A percentile compares a stretch with the other conserved stretches of the same genome.
Evolutionary conservation across 345 rosid genomes (phyloP).

Genomic region (Angophora floribunda): DNA sequence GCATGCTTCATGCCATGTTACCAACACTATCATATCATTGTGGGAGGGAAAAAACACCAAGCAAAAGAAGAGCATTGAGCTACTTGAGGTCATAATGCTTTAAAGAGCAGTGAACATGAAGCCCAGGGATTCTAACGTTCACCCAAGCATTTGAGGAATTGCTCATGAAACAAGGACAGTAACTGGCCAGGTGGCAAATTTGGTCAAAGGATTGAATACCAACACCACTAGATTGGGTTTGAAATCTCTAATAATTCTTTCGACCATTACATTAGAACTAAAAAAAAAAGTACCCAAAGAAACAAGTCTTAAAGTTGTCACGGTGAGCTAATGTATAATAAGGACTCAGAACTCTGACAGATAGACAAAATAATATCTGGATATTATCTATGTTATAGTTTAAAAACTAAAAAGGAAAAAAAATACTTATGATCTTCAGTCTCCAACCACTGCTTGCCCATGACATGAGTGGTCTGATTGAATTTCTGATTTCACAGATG

Average conservation of each 20-base stretch:
- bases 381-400: background rate
- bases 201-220: background rate
- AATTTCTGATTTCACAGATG: background rate
- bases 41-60: background rate
- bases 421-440: background rate
- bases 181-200: background rate
- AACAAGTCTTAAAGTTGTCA: background rate
- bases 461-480: background rate
- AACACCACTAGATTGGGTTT: background rate
- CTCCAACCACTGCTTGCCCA: background rate
- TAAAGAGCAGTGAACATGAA: background rate
- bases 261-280: background rate
- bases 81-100: background rate
- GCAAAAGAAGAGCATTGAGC: background rate
- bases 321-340: background rate
- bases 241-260: background rate
- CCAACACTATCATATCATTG: background rate
- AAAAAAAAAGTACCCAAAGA: background rate
- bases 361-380: background rate
- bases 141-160: background rate
- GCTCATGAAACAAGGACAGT: background rate
- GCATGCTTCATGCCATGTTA: background rate
- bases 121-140: background rate
- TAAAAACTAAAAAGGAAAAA: background rate
- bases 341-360: background rate